Evolutionary conservation across 371 early-diverging fungal species (phyloP).

Genomic region (Actinomortierella wolfii): DNA sequence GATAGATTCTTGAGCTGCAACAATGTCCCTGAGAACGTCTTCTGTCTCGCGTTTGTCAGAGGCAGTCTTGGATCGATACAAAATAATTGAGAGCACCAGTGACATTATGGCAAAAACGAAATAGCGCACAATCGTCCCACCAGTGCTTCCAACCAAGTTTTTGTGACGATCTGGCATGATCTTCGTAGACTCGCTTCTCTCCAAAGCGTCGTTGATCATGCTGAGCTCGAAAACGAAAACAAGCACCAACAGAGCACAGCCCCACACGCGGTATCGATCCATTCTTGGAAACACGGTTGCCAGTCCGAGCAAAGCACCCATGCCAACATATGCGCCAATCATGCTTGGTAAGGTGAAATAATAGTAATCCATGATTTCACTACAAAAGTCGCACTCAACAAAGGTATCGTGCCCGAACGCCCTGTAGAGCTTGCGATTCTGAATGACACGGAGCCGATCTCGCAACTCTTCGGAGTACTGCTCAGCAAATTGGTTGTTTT

Average conservation of each 20-base stretch:
- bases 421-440: conserved; percentile 24
- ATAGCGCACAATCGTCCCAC: conserved; percentile 17
- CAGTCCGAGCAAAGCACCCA: conserved; percentile 29
- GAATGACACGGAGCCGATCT: conserved; percentile 31
- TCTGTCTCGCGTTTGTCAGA: conserved; percentile 13
- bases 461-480: conserved; percentile 26
- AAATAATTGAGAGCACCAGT: conserved; percentile 10
- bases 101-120: conserved; percentile 21
- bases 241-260: conserved; percentile 16
- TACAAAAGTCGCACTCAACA: conserved; percentile 27
- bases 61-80: conserved; percentile 9
- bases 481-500: conserved; percentile 16
- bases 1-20: conserved; percentile 37
- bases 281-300: conserved; percentile 31
- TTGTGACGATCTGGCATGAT: not conserved
- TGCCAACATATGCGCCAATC: conserved; percentile 24
- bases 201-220: conserved; percentile 10
- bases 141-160: conserved; percentile 11
- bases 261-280: conserved; percentile 33
- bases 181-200: conserved; percentile 2
- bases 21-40: conserved; percentile 34
- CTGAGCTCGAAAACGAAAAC: conserved; percentile 15
- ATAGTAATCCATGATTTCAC: conserved; percentile 20
- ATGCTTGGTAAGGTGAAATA: conserved; percentile 22
- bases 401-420: conserved; percentile 37